phyloP scores from a whole-genome alignment of 1,139 yeast genomes.

The Yamadazyma kanchanaburiensis region DNA sequence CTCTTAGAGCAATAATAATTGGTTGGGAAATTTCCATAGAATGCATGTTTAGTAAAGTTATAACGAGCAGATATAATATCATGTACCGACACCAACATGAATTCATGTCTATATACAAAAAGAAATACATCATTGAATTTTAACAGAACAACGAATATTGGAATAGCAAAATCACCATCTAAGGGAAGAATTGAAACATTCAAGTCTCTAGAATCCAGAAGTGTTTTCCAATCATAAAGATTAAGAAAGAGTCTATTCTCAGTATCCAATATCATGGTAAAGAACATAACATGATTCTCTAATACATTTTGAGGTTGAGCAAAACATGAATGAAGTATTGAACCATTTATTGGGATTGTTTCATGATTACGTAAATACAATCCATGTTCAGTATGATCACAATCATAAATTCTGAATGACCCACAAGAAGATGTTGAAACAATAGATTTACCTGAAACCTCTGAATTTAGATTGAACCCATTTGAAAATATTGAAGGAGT shows the following conservation, averaged over 20 bases:
- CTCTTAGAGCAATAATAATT: conserved; percentile 26
- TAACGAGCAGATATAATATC: conserved; percentile 47
- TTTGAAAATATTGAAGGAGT: conserved; percentile 27
- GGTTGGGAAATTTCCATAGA: conserved; percentile 35
- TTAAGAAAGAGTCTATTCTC: conserved; percentile 33
- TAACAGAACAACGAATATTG: conserved; percentile 39
- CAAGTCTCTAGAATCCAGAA: conserved; percentile 19
- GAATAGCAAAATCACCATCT: conserved; percentile 34
- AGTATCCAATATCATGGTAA: conserved; percentile 35
- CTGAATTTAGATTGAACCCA: conserved; percentile 34
- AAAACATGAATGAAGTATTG: conserved; percentile 41
- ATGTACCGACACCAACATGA: conserved; percentile 35
- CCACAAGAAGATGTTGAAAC: conserved; percentile 38
- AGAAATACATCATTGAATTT: conserved; percentile 30
- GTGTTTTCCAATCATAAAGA: conserved; percentile 40
- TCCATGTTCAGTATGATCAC: conserved; percentile 34
- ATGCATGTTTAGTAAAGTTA: conserved; percentile 20
- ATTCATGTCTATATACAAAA: conserved; percentile 25
- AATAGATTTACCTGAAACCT: conserved; percentile 35
- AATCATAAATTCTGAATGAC: conserved; percentile 35
- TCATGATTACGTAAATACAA: conserved; percentile 34
- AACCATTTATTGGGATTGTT: conserved; percentile 41
- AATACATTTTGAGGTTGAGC: conserved; percentile 30
- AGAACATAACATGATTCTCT: conserved; percentile 32
- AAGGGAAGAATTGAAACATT: conserved; percentile 29